phyloP scores from a whole-genome alignment of 225 moss, liverwort and hornwort genomes.

The Rhytidiadelphus loreus region DNA sequence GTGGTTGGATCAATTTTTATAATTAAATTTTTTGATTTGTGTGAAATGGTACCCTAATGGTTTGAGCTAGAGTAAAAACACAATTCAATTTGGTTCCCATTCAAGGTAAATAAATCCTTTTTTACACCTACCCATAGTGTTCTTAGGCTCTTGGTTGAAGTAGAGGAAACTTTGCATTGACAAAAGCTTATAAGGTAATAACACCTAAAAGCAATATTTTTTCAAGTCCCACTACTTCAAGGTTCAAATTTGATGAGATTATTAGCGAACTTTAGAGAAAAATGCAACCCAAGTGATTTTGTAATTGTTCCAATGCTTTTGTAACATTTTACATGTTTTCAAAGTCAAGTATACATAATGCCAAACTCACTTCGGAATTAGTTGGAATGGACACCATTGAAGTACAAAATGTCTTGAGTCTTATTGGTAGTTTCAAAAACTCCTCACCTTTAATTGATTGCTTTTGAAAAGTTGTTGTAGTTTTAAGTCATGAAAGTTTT shows the following conservation, averaged over 20 bases:
- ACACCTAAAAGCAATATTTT: not conserved
- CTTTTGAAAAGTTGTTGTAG: too few relatives aligned
- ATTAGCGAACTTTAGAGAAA: not conserved
- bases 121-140: not conserved
- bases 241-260: not conserved
- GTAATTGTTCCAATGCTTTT: not conserved
- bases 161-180: not conserved
- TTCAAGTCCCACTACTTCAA: not conserved
- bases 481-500: not conserved
- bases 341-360: not conserved
- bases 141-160: not conserved
- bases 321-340: rapidly evolving
- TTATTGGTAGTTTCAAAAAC: not conserved
- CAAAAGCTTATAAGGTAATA: not conserved
- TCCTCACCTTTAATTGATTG: too few relatives aligned
- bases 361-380: too few relatives aligned
- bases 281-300: not conserved
- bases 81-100: not conserved
- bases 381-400: too few relatives aligned
- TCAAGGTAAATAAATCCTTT: not conserved
- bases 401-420: not conserved
- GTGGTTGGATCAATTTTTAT: not conserved
- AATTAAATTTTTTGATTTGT: not conserved
- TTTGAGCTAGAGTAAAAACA: not conserved
- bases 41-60: not conserved